Base-by-base conservation (phyloP, 1,284 basidiomycete species). In the Cutaneotrichosporon sp. region DNA sequence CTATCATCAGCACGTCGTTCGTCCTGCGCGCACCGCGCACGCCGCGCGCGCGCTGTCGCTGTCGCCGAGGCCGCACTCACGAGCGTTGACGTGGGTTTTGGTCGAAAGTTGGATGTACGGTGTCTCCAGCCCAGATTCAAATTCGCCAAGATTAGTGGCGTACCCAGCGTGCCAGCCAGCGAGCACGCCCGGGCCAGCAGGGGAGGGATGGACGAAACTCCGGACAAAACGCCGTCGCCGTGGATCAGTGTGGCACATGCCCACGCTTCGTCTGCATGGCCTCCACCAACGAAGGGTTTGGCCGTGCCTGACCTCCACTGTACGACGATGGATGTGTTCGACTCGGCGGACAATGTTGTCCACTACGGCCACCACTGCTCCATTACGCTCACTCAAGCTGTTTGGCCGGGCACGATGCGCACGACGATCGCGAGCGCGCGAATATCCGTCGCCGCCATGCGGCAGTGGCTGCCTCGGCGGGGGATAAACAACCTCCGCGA, bases 401-500 rank as follows among this genome's bases (percentile, higher is more conserved):
- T n/a, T n/a, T n/a, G n/a, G n/a, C n/a, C n/a, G n/a, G n/a, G n/a
- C 26, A 30, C 26, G 26, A 30, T 30, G 26, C 26, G 26, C 26
- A 30, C 26, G 26, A 30, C 26, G 26, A 30, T 10, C 10, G 26
- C 10, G 7, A 10, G 26, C 26, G 26, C 26, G 26, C 26, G 26
- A 30, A 30, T 30, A 30, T 5, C 26, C 26, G 26, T 10, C 7
- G 10, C 26, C 7, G 10, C 26, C 26, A 30, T 30, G 26, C 26
- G 26, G 10, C 26, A 30, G 26, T 30, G 26, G 26, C 7, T 30
- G 7, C 7, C 30, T 4, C 21, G 40, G 21, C 56, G 56, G 13
- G 37, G 53, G 33, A 53, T 69, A 20, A 64, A 69, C 39, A 46
- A 54, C 10, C 54, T 69, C 17, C 56, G 64, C 33, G 65, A 69